These are phyloP conservation scores for Globisporangium apiculatum DNA, from an alignment of 352 stramenopile species.

Conservation along the genomic window DNA sequence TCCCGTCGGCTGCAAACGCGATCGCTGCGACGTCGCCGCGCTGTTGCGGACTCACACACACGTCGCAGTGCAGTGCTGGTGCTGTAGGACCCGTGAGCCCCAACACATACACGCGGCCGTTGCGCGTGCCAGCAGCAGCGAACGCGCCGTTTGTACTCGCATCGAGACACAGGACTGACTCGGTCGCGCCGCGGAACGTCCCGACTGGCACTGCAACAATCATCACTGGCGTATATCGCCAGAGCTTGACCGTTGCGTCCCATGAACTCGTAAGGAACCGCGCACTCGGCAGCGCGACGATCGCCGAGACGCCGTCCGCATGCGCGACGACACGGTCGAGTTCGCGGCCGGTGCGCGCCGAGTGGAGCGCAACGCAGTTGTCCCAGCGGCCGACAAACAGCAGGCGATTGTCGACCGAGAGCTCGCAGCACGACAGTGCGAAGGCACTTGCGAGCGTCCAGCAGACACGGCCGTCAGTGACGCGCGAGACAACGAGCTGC, in stretches of 20 bases:
- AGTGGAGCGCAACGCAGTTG: conserved; percentile 75
- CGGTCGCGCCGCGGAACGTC: conserved; percentile 56
- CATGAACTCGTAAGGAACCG: conserved; percentile 70
- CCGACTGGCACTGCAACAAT: conserved; percentile 42
- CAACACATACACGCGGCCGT: conserved; percentile 52
- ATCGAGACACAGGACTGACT: conserved; percentile 60
- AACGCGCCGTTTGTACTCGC: conserved; percentile 44
- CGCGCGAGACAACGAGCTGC: conserved; percentile 44
- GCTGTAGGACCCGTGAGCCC: conserved; percentile 25
- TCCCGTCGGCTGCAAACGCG: conserved; percentile 40
- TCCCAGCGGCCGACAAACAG: conserved; percentile 70
- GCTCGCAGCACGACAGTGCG: conserved; percentile 59
- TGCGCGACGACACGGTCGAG: conserved; percentile 64
- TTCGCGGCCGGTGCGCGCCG: conserved; percentile 33
- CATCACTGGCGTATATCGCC: conserved; percentile 50
- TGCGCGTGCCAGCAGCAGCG: conserved; percentile 55
- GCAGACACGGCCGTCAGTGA: conserved; percentile 18
- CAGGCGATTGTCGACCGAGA: conserved; percentile 55
- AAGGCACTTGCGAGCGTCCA: conserved; percentile 24
- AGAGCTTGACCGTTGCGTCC: conserved; percentile 73
- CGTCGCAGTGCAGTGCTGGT: conserved; percentile 18
- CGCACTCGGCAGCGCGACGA: conserved; percentile 40
- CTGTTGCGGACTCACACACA: conserved; percentile 26
- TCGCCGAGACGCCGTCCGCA: conserved; percentile 59
- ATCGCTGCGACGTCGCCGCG: conserved; percentile 42